Conservation (phyloP, 1,284 basidiomycete genomes). For the Trichosporon sp. region DNA sequence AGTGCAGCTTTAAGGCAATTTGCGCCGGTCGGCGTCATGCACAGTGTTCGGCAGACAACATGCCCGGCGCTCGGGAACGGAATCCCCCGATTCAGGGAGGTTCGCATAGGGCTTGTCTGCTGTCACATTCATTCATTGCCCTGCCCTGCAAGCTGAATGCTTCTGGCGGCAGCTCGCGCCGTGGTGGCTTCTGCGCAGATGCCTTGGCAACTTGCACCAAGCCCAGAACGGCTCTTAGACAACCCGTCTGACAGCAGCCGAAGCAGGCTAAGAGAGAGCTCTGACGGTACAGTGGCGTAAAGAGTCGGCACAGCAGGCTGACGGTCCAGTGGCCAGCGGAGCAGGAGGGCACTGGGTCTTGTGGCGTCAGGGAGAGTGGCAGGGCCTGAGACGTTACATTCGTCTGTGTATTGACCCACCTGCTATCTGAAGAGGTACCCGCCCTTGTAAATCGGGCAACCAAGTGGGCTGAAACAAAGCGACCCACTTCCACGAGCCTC, state of each 20-base stretch:
- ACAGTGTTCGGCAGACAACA: not conserved
- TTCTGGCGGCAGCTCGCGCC: not conserved
- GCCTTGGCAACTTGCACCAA: not conserved
- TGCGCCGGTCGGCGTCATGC: not conserved
- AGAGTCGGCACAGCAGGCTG: too few relatives aligned
- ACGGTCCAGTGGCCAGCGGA: too few relatives aligned
- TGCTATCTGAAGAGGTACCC: slow-evolving; percentile 1
- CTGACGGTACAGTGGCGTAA: too few relatives aligned
- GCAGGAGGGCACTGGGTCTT: not conserved
- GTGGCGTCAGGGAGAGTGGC: not conserved
- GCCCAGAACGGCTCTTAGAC: not conserved
- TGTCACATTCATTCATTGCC: not conserved
- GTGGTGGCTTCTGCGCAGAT: not conserved
- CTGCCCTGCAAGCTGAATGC: not conserved
- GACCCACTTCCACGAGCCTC: not conserved
- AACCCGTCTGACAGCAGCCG: too few relatives aligned
- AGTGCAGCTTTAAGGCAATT: not conserved
- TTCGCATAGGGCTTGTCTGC: not conserved
- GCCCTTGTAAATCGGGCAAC: not conserved
- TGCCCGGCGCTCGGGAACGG: not conserved
- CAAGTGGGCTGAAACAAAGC: not conserved
- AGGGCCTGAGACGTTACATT: not conserved
- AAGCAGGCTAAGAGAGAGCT: too few relatives aligned
- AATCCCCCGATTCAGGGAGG: not conserved
- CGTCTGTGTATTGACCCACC: not conserved